Conservation (phyloP, 768 basidiomycete species). For the Mrakia frigida region DNA sequence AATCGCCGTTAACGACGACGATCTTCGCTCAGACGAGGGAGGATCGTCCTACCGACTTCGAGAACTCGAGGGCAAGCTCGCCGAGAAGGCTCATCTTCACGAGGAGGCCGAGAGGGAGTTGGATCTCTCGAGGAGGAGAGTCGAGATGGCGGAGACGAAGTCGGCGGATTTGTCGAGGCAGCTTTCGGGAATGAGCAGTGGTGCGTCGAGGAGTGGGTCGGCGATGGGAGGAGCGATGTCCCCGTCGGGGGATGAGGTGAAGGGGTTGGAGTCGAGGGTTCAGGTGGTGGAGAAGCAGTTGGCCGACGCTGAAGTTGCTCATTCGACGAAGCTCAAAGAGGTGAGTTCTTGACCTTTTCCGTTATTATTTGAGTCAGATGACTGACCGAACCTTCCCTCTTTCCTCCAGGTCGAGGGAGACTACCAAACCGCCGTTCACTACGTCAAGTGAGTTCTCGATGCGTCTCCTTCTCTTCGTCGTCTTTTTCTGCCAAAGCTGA, state of each 20-base stretch:
- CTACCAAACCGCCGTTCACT: slow-evolving; percentile 93
- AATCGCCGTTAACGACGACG: slow-evolving; percentile 68
- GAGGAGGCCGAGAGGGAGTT: slow-evolving; percentile 74
- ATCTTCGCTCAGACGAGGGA: slow-evolving; percentile 43
- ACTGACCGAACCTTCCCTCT: background rate
- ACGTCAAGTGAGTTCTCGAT: slow-evolving; percentile 61
- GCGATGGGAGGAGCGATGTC: slow-evolving; percentile 54
- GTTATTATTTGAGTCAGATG: too few species aligned
- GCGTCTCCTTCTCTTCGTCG: background rate
- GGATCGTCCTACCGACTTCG: slow-evolving; percentile 37
- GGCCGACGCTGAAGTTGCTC: slow-evolving; percentile 25
- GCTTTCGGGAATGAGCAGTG: slow-evolving; percentile 52
- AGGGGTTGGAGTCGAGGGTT: slow-evolving; percentile 29
- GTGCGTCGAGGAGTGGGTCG: slow-evolving; percentile 59
- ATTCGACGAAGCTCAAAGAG: slow-evolving; percentile 1
- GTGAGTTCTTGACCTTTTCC: background rate
- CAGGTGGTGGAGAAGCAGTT: slow-evolving; percentile 56
- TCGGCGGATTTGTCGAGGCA: slow-evolving; percentile 55
- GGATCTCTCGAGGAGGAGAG: slow-evolving; percentile 58
- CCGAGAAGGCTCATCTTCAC: slow-evolving; percentile 64
- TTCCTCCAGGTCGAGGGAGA: slow-evolving; percentile 75
- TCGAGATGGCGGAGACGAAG: slow-evolving; percentile 67
- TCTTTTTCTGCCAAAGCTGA: background rate
- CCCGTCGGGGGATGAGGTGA: slow-evolving; percentile 37
- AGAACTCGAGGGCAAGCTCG: slow-evolving; percentile 73